Conservation (phyloP, 2,329 filamentous ascomycete genomes). For the Chrysoporthe puriensis region DNA sequence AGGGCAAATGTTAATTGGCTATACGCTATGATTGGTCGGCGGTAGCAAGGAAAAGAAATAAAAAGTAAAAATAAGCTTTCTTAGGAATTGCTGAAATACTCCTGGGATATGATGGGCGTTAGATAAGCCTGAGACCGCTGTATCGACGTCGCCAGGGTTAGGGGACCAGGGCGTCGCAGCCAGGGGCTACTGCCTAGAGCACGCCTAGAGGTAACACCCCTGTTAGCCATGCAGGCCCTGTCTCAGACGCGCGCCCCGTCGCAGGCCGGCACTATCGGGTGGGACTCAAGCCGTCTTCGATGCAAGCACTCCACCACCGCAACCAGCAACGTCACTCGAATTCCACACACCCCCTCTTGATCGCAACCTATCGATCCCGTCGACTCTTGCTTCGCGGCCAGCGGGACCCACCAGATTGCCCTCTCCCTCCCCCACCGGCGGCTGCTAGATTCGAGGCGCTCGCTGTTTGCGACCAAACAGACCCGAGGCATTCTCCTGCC, state of each 20-base stretch:
- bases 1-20: no score
- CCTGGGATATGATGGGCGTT: no score
- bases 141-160: not conserved
- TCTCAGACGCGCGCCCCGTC: not conserved
- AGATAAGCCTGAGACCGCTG: not conserved
- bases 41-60: no score
- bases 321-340: conserved; percentile 1
- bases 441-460: not conserved
- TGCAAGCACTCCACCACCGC: conserved; percentile 1
- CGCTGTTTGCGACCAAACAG: not conserved
- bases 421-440: not conserved
- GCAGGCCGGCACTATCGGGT: not conserved
- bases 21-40: no score
- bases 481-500: not conserved
- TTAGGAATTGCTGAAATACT: no score
- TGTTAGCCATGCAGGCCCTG: not conserved
- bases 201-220: not conserved
- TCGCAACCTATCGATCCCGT: not conserved
- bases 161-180: not conserved
- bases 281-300: not conserved
- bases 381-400: not conserved
- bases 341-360: not conserved
- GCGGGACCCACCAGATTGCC: not conserved
- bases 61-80: no score
- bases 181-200: no score